Evolutionary conservation across 2,329 filamentous ascomycete genomes (phyloP), one percentile per base, ranked within the genome.

Genomic region (Venturia nashicola): DNA sequence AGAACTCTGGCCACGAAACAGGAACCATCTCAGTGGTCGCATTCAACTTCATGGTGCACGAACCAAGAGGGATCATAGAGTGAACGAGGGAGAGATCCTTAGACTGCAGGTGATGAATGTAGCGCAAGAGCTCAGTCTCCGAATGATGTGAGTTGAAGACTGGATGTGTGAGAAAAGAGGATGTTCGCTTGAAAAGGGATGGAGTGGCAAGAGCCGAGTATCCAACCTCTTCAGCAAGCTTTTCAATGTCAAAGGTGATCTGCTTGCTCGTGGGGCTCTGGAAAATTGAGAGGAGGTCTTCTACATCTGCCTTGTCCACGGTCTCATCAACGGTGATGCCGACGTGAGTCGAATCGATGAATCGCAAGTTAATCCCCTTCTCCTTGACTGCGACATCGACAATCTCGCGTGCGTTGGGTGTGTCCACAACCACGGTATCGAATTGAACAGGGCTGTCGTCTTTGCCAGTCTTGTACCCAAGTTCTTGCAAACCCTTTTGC

Each of bases 21-120:
- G 92, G 88, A 18, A 89, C 83, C 93, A 97, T 97, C 78, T 97
- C 91, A 0, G 90, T 90, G 3, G 92, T 94, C 51, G 89, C 90
- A 74, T 97, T 97, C 62, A 97, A 85, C 81, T 97, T 97, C 93
- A 97, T 97, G 16, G 93, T 97, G 80, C 93, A 97, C 1, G 93
- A 97, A 23, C 93, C 93, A 1, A 97, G 83, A 2, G 93, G 91
- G 66, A 97, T 97, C 93, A 97, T 97, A 18, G 92, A 97, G 77
- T 97, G 93, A 2, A 92, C 90, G 5, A 97, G 82, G 1, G 93
- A 97, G 16, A 97, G 79, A 73, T 97, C 93, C 79, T 96, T 97
- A 61, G 91, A 96, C 74, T 96, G 89, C 5, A 97, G 81, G 73
- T 96, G 90, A 72, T 93, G 83, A 70, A 97, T 96, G 77, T 97